Percentiles rank a stretch among this genome's conserved stretches.
These are phyloP conservation scores for Podospora tetraspora DNA, from an alignment of 495 filamentous ascomycete genomes.

Conservation along the genomic window DNA sequence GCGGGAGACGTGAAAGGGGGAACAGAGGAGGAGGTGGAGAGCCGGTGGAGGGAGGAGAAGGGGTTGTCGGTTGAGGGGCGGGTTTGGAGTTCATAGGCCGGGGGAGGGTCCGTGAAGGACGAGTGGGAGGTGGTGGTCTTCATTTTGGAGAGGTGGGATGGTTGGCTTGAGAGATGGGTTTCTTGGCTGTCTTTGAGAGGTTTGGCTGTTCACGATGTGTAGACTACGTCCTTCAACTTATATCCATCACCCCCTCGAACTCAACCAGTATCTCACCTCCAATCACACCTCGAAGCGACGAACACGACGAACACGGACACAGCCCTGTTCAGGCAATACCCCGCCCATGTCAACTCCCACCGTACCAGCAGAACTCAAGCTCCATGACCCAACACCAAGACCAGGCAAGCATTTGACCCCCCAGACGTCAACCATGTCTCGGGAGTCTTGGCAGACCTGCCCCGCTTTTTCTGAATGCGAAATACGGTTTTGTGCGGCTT, in stretches of 20 bases:
- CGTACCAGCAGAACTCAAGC: background rate
- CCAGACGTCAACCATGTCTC: background rate
- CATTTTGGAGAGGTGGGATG: background rate
- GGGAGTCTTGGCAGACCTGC: background rate
- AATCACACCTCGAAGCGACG: background rate
- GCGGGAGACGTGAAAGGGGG: slow-evolving; percentile 10
- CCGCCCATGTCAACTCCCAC: background rate
- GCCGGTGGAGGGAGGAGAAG: slow-evolving; percentile 9
- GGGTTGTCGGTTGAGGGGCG: slow-evolving; percentile 10
- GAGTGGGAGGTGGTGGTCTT: background rate
- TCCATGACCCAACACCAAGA: background rate
- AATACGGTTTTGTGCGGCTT: slow-evolving; percentile 8
- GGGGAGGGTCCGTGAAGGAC: background rate
- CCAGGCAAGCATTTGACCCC: background rate
- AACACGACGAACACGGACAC: background rate
- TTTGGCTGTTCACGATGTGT: background rate
- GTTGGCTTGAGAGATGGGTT: background rate
- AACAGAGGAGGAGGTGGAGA: slow-evolving; percentile 9
- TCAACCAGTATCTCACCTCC: background rate
- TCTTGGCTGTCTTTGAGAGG: background rate
- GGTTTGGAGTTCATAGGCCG: background rate
- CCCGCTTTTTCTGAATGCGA: slow-evolving; percentile 4
- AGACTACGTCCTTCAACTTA: background rate
- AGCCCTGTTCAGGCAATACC: background rate
- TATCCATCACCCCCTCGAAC: background rate